A percentile compares a stretch with the other conserved stretches of the same genome.
Evolutionary conservation across 1,139 yeast species (phyloP).

Genomic region (Yamadazyma trypodendri): DNA sequence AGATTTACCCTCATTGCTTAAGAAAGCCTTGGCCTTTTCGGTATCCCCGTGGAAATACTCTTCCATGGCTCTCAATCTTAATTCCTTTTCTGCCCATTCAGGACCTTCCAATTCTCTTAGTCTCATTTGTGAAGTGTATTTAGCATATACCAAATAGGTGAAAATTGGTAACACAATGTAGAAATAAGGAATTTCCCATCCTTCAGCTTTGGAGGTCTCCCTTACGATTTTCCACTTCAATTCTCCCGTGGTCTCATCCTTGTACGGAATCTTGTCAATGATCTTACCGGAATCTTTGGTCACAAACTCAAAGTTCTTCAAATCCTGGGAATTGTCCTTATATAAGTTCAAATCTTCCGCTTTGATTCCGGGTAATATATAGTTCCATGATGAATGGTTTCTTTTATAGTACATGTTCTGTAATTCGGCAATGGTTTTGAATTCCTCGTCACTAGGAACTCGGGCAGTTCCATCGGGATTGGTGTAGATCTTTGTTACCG

Average conservation of each 20-base stretch:
- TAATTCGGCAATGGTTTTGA: constrained; percentile 72
- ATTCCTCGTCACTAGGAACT: constrained; percentile 68
- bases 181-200: constrained; percentile 80
- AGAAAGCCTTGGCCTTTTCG: constrained; percentile 56
- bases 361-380: constrained; percentile 53
- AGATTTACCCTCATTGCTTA: constrained; percentile 56
- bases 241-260: constrained; percentile 75
- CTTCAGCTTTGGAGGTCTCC: constrained; percentile 73
- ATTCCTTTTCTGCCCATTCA: constrained; percentile 85
- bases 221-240: constrained; percentile 79
- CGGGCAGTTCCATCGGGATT: constrained; percentile 79
- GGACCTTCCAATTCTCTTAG: constrained; percentile 47
- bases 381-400: constrained; percentile 61
- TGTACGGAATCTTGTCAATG: constrained; percentile 81
- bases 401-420: constrained; percentile 61
- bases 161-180: constrained; percentile 68
- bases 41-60: constrained; percentile 59
- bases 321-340: constrained; percentile 62
- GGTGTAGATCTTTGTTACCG: constrained; percentile 61
- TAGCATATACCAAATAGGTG: constrained; percentile 42
- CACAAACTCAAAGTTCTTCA: constrained; percentile 58
- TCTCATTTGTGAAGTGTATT: constrained; percentile 46
- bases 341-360: constrained; percentile 59
- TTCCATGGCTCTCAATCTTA: constrained; percentile 77
- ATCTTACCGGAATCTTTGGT: constrained; percentile 65